Conservation (phyloP, 2,329 filamentous ascomycete species). For the Eutypa lata region DNA sequence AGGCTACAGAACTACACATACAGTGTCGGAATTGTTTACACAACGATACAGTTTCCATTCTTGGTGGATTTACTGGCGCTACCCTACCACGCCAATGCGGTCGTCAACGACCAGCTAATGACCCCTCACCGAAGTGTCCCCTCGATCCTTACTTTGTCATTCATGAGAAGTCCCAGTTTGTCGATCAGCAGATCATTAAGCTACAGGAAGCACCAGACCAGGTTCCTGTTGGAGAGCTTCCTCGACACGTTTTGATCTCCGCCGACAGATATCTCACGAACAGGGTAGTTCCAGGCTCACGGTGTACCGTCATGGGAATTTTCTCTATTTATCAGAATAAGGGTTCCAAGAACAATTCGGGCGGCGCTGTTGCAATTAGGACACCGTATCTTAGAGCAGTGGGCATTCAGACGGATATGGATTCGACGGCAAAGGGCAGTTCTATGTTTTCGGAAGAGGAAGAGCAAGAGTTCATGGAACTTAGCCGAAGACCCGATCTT, state of each 20-base stretch:
- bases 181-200: constrained; percentile 97
- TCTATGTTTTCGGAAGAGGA: constrained; percentile 89
- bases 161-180: constrained; percentile 90
- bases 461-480: constrained; percentile 90
- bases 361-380: constrained; percentile 86
- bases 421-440: constrained; percentile 82
- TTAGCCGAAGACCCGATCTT: constrained; percentile 88
- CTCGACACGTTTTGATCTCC: constrained; percentile 89
- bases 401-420: constrained; percentile 85
- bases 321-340: constrained; percentile 98
- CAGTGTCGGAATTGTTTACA: constrained; percentile 85
- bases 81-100: constrained; percentile 78
- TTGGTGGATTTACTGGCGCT: constrained; percentile 84
- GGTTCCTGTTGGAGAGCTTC: constrained; percentile 93
- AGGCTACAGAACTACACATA: constrained; percentile 82
- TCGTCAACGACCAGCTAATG: constrained; percentile 60
- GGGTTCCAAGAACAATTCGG: constrained; percentile 71
- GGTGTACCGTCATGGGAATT: constrained; percentile 93
- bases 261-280: constrained; percentile 97
- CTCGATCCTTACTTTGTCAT: constrained; percentile 94
- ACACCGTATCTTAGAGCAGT: constrained; percentile 93
- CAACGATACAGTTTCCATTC: constrained; percentile 65
- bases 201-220: constrained; percentile 96
- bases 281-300: constrained; percentile 87
- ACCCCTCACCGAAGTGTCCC: constrained; percentile 73